Percentiles rank a stretch among this genome's conserved stretches.
phyloP scores from a whole-genome alignment of 2,329 filamentous ascomycete genomes.

The Ophiostoma tasmaniense region DNA sequence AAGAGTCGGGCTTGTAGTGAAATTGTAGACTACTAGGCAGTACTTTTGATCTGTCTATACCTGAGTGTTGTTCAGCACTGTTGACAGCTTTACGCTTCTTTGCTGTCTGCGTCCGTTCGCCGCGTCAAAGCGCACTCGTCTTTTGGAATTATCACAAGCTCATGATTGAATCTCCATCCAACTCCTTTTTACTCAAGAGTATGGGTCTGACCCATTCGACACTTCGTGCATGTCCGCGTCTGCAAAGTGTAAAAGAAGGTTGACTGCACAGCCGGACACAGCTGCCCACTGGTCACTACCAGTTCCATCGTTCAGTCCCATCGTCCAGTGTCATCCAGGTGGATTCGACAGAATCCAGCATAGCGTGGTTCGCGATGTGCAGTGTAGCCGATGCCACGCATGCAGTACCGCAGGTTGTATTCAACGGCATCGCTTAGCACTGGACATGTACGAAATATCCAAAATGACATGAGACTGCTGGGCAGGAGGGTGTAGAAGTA shows the following conservation, averaged over 20 bases:
- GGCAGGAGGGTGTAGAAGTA: not conserved
- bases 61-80: not conserved
- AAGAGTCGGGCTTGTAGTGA: not conserved
- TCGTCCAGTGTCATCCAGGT: not conserved
- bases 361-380: not conserved
- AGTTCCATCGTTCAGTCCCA: not conserved
- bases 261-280: not conserved
- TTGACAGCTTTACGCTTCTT: not conserved
- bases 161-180: not conserved
- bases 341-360: not conserved
- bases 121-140: not conserved
- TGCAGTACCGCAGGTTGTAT: not conserved
- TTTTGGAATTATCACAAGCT: not conserved
- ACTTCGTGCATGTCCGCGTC: not conserved
- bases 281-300: not conserved
- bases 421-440: not conserved
- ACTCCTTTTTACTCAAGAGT: not conserved
- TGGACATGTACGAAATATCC: not conserved
- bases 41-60: too few species aligned
- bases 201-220: not conserved
- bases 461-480: not conserved
- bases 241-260: not conserved
- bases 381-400: not conserved
- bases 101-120: not conserved
- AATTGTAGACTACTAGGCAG: not conserved